These are phyloP conservation scores for Aspergillus vadensis DNA, from an alignment of 2,329 filamentous ascomycete genomes.

Conservation along the genomic window DNA sequence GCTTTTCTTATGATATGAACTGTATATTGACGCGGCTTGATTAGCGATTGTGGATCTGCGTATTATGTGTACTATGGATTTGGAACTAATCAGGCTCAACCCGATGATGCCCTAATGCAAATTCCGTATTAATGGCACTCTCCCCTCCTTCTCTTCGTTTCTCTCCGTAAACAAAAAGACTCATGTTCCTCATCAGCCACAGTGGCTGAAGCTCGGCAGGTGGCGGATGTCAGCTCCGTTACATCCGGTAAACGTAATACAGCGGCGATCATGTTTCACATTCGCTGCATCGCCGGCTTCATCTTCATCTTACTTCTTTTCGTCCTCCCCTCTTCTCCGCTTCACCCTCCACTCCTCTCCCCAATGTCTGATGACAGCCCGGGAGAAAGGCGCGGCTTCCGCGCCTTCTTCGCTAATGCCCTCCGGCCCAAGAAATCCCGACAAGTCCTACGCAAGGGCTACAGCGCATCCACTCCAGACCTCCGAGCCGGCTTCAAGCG, in stretches of 20 bases:
- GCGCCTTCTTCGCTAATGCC: conserved; percentile 32
- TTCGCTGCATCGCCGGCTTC: background rate
- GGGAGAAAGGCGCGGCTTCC: conserved; percentile 33
- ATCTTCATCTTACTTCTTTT: background rate
- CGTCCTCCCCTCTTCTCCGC: background rate
- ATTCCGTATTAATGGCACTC: background rate
- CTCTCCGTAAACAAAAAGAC: background rate
- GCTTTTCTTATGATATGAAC: background rate
- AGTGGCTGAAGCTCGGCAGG: conserved; percentile 8
- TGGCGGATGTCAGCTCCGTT: conserved; percentile 2
- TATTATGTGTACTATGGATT: conserved; percentile 10
- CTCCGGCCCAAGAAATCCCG: conserved; percentile 41
- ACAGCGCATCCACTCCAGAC: conserved; percentile 32
- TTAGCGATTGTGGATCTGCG: conserved; percentile 13
- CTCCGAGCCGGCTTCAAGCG: conserved; percentile 25
- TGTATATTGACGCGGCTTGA: conserved; percentile 18
- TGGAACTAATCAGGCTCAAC: conserved; percentile 14
- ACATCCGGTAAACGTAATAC: conserved; percentile 2
- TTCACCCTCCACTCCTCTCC: conserved; percentile 4
- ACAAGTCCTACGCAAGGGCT: conserved; percentile 38
- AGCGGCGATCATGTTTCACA: conserved; percentile 1
- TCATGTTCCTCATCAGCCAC: background rate
- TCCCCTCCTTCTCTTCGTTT: background rate
- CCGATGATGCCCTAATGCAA: conserved; percentile 13
- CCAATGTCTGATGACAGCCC: conserved; percentile 37